Conservation (phyloP, 495 filamentous ascomycete genomes). For the Neurospora cerealis region DNA sequence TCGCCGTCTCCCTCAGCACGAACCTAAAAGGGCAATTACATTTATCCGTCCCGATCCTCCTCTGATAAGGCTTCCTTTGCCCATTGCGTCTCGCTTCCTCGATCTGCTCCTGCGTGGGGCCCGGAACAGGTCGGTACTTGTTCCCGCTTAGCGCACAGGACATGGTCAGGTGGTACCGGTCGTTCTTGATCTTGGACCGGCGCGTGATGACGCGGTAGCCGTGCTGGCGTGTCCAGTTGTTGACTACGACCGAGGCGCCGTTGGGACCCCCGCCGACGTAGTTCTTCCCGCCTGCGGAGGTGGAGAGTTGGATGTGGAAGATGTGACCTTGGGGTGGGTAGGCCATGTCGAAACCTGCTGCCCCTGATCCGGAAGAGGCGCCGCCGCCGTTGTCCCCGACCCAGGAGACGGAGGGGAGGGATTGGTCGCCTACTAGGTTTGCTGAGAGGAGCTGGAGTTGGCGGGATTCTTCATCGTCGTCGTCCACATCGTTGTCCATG, state of each 20-base stretch:
- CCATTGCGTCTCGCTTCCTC: background rate
- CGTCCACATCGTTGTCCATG: background rate
- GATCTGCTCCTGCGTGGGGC: background rate
- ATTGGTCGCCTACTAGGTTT: background rate
- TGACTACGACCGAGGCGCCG: background rate
- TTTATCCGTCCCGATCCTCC: background rate
- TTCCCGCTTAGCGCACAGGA: background rate
- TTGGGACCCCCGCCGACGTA: background rate
- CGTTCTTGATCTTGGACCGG: background rate
- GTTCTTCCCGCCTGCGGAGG: background rate
- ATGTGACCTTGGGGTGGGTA: background rate
- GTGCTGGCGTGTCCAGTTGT: background rate
- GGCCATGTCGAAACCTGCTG: background rate
- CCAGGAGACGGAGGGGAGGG: background rate
- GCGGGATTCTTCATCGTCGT: background rate
- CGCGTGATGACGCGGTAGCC: background rate
- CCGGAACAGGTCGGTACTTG: background rate
- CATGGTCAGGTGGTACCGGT: background rate
- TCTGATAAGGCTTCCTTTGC: background rate
- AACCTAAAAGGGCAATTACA: background rate
- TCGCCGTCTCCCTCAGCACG: background rate
- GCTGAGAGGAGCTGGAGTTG: background rate
- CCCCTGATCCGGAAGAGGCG: background rate
- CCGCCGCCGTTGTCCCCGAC: background rate
- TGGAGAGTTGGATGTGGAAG: background rate